These are phyloP conservation scores for Penicillium sp. DNA, from an alignment of 2,329 filamentous ascomycete genomes.

Conservation along the genomic window DNA sequence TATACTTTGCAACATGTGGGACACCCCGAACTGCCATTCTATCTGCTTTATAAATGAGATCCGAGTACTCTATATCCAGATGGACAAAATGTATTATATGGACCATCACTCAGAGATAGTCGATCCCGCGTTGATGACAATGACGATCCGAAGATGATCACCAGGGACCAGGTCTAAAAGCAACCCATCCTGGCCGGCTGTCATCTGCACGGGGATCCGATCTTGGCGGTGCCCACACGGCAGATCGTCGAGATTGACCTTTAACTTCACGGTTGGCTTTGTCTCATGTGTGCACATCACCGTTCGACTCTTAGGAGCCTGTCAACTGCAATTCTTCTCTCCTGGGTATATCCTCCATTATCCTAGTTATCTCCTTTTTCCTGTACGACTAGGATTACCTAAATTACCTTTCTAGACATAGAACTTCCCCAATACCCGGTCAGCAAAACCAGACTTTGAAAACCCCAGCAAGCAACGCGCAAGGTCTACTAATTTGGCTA, in stretches of 20 bases:
- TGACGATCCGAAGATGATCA: background rate
- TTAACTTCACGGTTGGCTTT: slow-evolving; percentile 19
- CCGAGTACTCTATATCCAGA: background rate
- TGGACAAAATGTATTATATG: too few relatives aligned
- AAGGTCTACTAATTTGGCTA: slow-evolving; percentile 8
- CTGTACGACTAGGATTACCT: background rate
- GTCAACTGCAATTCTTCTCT: background rate
- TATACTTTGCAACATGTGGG: slow-evolving; percentile 2
- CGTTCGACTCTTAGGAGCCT: slow-evolving; percentile 4
- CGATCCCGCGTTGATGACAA: slow-evolving; percentile 6
- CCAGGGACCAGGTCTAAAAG: slow-evolving; percentile 13
- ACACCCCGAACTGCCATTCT: background rate
- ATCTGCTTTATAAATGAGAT: background rate
- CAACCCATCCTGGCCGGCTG: slow-evolving; percentile 21
- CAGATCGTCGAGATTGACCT: slow-evolving; percentile 36
- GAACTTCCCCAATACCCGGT: background rate
- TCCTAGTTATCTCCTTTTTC: background rate
- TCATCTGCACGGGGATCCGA: slow-evolving; percentile 35
- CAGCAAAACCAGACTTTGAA: slow-evolving; percentile 5
- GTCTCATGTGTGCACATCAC: slow-evolving; percentile 16
- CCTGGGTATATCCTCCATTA: too few relatives aligned
- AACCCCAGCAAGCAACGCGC: too few relatives aligned
- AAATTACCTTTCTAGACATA: slow-evolving; percentile 10
- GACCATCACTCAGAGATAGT: background rate
- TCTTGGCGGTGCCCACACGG: slow-evolving; percentile 36